Base-by-base conservation (phyloP, 148 eudicot species). In the Bassia scoparia region DNA sequence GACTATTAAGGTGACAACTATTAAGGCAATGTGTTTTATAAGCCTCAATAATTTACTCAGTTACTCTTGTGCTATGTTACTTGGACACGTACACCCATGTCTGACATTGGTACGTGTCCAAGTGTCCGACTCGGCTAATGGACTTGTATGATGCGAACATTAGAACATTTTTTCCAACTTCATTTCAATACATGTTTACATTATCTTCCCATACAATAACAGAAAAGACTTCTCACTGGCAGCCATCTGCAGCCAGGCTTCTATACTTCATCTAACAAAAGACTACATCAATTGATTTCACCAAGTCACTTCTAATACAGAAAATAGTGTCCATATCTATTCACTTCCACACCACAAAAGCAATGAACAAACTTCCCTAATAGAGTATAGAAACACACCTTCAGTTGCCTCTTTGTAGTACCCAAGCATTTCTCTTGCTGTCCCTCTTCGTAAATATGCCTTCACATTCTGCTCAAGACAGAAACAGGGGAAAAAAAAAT, bases 391-490 rank as follows among this genome's bases (percentile, higher is more conserved):
- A 14, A 24, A 56, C 85, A 67, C 30, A 91, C 98, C 98, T 83
- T 91, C 98, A 74, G 84, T 86, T 30, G 98, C 96, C 80, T 81
- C 89, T 69, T 88, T 84, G 66, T 82, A 87, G 81, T 81, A 87
- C 31, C 97, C 97, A 48, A 95, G 91, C 92, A 88, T 88, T 84
- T 95, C 97, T 44, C 98, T 77, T 52, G 98, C 96, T 70, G 98
- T 95, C 64, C 96, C 98, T 84, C 98, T 84, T 55, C 98, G 89
- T 60, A 91, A 80, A 78, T 84, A 87, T 12, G 97, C 87, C 83
- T 95, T 95, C 52, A 95, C 91, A 87, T 90, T 95, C 98, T 95
- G 88, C 55, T 41, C 41, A 60, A 34, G 18, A 17, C 7, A 30
- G 63, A 17, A 17, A 60, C 2, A 60, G 9, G 3, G n/a, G n/a